phyloP scores from a whole-genome alignment of 176 grass and related monocot species.

The Musa beccarii region DNA sequence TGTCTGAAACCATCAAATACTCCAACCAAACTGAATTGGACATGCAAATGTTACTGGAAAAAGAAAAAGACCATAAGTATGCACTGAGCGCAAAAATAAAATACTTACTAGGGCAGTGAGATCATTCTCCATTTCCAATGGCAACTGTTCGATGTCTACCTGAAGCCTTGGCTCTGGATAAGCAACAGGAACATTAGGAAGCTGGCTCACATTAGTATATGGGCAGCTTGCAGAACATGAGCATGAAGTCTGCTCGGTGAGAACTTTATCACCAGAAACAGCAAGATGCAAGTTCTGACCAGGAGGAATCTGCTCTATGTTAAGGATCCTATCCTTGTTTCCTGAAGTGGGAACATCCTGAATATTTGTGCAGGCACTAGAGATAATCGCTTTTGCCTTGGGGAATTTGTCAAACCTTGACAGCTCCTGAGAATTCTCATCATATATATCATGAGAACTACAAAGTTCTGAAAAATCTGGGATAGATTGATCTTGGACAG shows the following conservation, averaged over 20 bases:
- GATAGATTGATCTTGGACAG: slow-evolving; percentile 11
- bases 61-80: not conserved
- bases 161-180: not conserved
- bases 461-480: slow-evolving; percentile 23
- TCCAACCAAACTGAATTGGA: no score
- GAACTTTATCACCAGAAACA: slow-evolving; percentile 22
- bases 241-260: slow-evolving; percentile 19
- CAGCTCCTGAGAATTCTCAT: not conserved
- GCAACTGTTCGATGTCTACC: slow-evolving; percentile 6
- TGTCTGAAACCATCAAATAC: no score
- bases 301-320: slow-evolving; percentile 10
- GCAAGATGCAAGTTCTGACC: slow-evolving; percentile 19
- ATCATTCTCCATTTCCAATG: not conserved
- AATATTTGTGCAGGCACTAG: not conserved
- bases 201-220: not conserved
- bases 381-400: not conserved
- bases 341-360: not conserved
- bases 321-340: slow-evolving; percentile 4
- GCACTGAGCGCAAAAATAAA: not conserved
- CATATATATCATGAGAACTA: slow-evolving; percentile 9
- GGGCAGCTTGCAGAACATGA: not conserved
- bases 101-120: not conserved
- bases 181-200: no score
- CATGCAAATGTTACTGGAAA: not conserved
- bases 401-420: not conserved